These are phyloP conservation scores for Sugiyamaella japonica DNA, from an alignment of 1,139 yeast genomes.

Conservation along the genomic window DNA sequence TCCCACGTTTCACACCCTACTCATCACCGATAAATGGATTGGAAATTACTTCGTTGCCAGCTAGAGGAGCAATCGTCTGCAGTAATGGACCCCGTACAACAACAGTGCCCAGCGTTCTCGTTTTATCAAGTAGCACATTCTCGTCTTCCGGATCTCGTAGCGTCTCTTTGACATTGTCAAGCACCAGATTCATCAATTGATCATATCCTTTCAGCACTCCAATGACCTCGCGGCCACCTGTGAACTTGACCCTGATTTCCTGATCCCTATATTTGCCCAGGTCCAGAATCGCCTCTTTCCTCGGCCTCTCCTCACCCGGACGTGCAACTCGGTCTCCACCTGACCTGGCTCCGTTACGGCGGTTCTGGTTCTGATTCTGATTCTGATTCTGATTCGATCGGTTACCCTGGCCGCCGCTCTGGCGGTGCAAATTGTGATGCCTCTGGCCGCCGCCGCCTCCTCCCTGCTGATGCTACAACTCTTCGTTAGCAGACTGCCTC, in stretches of 20 bases:
- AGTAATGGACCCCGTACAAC: conserved; percentile 86
- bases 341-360: conserved; percentile 20
- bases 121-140: conserved; percentile 49
- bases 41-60: conserved; percentile 76
- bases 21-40: conserved; percentile 55
- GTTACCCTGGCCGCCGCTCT: conserved; percentile 9
- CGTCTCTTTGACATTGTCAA: conserved; percentile 75
- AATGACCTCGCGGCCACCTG: conserved; percentile 80
- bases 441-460: conserved; percentile 1
- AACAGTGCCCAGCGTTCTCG: conserved; percentile 69
- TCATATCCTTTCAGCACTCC: conserved; percentile 89
- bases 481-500: neutral
- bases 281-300: conserved; percentile 86
- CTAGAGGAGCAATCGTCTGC: conserved; percentile 78
- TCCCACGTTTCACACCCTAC: conserved; percentile 10
- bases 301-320: conserved; percentile 64
- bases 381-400: neutral
- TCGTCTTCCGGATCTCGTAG: conserved; percentile 60
- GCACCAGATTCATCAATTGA: conserved; percentile 87
- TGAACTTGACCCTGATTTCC: conserved; percentile 71
- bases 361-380: neutral
- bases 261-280: conserved; percentile 75
- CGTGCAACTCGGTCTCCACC: conserved; percentile 35
- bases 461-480: conserved; percentile 3
- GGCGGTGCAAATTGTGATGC: conserved; percentile 2